Evolutionary conservation across 2,329 filamentous ascomycete species (phyloP), one percentile per base, ranked within the genome.

Genomic region (Sporothrix inflata): DNA sequence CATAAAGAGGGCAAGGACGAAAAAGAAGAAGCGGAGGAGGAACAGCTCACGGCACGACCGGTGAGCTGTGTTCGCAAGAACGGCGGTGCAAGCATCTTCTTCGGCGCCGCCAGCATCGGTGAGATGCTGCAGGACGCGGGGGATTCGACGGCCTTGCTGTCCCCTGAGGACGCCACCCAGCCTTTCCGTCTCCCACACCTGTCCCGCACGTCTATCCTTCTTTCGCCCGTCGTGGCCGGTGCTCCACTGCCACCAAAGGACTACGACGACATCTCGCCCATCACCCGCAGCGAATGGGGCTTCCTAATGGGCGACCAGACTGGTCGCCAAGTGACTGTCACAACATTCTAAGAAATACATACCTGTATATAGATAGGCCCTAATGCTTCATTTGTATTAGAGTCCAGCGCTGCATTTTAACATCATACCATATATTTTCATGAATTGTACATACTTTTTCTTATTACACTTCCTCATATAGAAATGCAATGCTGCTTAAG

Each of bases 221-320:
- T 67, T 49, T 67, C 65, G 1, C 65, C 65, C 16, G 66, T 53
- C 11, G 34, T 68, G 9, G 55, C 68, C n/a, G 70, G 53, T 14
- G 70, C 51, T 12, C 85, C 88, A 0, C 78, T 82, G 79, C 90
- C 88, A 72, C 88, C 88, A 1, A 88, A 89, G 74, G 84, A 81
- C 8, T 88, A 87, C 74, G 88, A 89, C 24, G 89, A 91, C 76
- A 87, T 90, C 71, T 89, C 87, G 67, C 89, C 89, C 6, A 85
- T 87, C 30, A 90, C 89, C 9, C 83, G 86, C 53, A 87, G 87
- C 5, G 89, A 90, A 79, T 91, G 89, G 89, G 86, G 87, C 0
- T 88, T 88, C 76, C 78, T 91, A 75, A 87, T 89, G 81, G 81
- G 83, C 53, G 85, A 85, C 3, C 82, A 83, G 74, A 81, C 80